Percentiles rank a stretch among this genome's conserved stretches.
Evolutionary conservation across 345 rosid species (phyloP).

Genomic region (Reutealis trisperma): DNA sequence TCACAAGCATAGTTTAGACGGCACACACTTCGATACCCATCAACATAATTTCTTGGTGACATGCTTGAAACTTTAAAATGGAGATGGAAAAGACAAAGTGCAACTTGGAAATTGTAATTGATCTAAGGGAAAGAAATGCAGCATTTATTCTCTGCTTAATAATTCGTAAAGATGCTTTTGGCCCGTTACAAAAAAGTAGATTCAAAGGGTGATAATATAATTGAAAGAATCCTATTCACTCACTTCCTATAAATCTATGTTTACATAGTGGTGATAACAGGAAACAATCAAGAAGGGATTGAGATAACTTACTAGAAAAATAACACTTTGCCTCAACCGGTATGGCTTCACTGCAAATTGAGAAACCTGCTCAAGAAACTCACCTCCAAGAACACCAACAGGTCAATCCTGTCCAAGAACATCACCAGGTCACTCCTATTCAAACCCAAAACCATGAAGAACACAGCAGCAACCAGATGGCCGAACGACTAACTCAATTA

Average conservation of each 20-base stretch:
- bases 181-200: background rate
- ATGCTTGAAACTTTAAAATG: background rate
- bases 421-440: background rate
- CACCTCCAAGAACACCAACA: background rate
- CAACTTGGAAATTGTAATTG: background rate
- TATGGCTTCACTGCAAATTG: slow-evolving; percentile 8
- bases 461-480: background rate
- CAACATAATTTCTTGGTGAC: background rate
- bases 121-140: background rate
- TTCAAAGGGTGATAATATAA: background rate
- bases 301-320: background rate
- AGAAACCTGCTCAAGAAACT: background rate
- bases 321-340: background rate
- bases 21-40: background rate
- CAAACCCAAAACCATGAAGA: background rate
- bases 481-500: background rate
- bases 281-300: background rate
- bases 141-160: slow-evolving; percentile 10
- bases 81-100: background rate
- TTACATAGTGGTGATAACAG: background rate
- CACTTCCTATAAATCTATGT: background rate
- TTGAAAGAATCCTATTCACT: slow-evolving; percentile 1
- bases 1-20: background rate
- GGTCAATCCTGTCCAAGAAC: background rate
- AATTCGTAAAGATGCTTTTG: background rate